phyloP scores from a whole-genome alignment of 768 basidiomycete species.

The Suillus paluster region DNA sequence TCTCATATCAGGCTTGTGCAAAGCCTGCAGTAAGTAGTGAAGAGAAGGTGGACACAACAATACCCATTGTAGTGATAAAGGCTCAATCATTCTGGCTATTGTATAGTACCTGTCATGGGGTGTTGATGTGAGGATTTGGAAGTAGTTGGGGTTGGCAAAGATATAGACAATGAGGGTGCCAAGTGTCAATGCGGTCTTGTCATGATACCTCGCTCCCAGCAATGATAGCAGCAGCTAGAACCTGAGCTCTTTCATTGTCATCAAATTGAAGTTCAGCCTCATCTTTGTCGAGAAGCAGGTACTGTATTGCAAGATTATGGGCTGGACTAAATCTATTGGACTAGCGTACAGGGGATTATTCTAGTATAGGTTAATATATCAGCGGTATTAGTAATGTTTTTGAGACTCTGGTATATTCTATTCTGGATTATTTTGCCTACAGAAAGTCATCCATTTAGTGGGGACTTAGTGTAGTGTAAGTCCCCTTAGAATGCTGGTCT shows the following conservation, averaged over 20 bases:
- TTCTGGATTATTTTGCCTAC: too few species aligned
- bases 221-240: neutral
- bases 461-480: too few species aligned
- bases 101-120: constrained; percentile 43
- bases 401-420: neutral
- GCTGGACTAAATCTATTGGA: neutral
- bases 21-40: constrained; percentile 41
- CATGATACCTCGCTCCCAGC: neutral
- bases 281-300: neutral
- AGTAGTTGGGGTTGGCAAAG: constrained; percentile 24
- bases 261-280: neutral
- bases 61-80: constrained; percentile 52
- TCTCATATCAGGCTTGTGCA: constrained; percentile 4
- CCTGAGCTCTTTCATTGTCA: neutral
- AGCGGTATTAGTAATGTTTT: neutral
- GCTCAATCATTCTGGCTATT: constrained; percentile 38
- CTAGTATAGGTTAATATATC: neutral
- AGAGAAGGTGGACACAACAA: constrained; percentile 43
- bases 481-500: too few species aligned
- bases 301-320: neutral
- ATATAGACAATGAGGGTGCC: neutral
- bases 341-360: neutral
- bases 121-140: constrained; percentile 36
- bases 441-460: too few species aligned
- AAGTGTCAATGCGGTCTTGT: neutral